These are phyloP conservation scores for Solanum bulbocastanum DNA, from an alignment of 257 asterid genomes.

Conservation along the genomic window DNA sequence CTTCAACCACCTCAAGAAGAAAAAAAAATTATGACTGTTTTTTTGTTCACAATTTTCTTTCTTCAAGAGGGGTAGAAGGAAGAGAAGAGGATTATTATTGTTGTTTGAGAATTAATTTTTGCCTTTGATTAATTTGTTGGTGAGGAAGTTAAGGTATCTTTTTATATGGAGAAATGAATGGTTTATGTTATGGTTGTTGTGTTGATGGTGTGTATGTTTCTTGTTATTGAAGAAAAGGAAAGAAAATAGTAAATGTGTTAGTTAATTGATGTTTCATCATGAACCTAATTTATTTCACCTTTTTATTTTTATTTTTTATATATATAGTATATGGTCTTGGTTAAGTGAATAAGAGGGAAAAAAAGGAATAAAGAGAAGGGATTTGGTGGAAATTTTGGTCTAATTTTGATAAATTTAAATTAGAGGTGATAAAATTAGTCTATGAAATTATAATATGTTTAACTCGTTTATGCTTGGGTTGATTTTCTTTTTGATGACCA, in stretches of 20 bases:
- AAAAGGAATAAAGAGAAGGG: neutral
- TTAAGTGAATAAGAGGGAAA: neutral
- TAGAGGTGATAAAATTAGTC: neutral
- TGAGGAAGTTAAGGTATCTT: neutral
- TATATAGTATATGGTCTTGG: neutral
- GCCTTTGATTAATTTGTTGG: neutral
- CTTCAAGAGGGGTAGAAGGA: neutral
- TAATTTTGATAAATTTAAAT: neutral
- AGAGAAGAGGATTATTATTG: neutral
- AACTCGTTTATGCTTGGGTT: neutral
- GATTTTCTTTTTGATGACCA: no score
- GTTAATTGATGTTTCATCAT: neutral
- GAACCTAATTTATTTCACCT: neutral
- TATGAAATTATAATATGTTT: neutral
- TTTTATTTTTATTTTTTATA: no score
- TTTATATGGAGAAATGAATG: slow-evolving; percentile 1
- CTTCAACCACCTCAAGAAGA: neutral
- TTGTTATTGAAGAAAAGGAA: neutral
- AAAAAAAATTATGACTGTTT: neutral
- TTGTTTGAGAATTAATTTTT: neutral
- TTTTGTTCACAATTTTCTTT: neutral
- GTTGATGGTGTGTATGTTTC: neutral
- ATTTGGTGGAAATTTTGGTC: neutral
- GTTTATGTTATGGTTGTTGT: neutral
- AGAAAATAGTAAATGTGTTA: neutral